Evolutionary conservation across 768 basidiomycete species (phyloP), one percentile per base, ranked within the genome.

Genomic region (Hirschioporus abietinus): DNA sequence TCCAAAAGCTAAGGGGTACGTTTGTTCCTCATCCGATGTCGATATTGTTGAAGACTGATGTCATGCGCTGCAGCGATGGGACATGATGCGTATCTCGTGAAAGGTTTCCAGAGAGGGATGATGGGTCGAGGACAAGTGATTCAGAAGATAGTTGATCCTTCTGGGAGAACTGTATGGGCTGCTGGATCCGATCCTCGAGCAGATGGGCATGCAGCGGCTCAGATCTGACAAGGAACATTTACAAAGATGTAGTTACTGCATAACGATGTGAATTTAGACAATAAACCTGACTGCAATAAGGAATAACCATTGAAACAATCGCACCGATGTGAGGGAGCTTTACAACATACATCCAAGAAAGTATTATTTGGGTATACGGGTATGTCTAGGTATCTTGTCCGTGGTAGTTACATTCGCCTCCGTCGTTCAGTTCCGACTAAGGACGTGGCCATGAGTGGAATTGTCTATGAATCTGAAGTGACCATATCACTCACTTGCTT

Each of bases 101-200:
- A 71, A 6, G 92, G 91, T 1, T 88, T 87, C 73, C 76, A 74
- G 57, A 82, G 92, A 65, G 80, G 77, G 1, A 81, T 88, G 81
- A 81, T 95, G 78, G 93, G 94, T 25, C 85, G 93, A 1, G 93
- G 94, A 6, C 93, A 98, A 79, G 80, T 98, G 66, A 97, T 99
- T 69, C 95, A 96, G 77, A 90, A 85, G 75, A 75, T 92, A 23
- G 78, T 82, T 7, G 84, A 89, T 73, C 78, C 77, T 61, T 86
- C 87, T 30, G 92, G 93, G 17, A 80, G 78, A 74, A 79, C 83
- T n/a, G 90, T 96, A 5, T 99, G 97, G 97, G 95, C 92, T 0
- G 96, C 93, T 25, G 96, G 96, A 7, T 94, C 91, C 4, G 97
- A 99, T 76, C 86, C 85, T 66, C 86, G 95, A 36, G 91, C 85